Base-by-base conservation (phyloP, 2,329 filamentous ascomycete genomes). In the Nemania bipapillata region DNA sequence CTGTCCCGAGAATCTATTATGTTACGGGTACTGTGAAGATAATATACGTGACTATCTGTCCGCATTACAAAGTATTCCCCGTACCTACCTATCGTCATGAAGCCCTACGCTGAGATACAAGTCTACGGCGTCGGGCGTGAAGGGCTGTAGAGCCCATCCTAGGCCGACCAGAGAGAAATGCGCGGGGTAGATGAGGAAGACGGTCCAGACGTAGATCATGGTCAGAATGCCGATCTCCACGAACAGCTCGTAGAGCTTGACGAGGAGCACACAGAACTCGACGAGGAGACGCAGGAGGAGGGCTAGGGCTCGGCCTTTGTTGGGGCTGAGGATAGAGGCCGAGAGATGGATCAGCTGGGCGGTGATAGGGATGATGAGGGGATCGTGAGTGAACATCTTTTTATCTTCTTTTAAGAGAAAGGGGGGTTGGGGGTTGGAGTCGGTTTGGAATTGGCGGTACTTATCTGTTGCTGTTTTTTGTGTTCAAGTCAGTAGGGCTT, bases 101-200 rank as follows among this genome's bases (percentile, higher is more conserved):
- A 63, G 52, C 22, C 53, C 50, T 22, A 56, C 22, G 35, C 64
- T 58, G 1, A 66, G 54, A 45, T 53, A 63, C 17, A 67, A 20
- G 47, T 67, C 65, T 1, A 15, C 53, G 26, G 65, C 65, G 17
- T 63, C 58, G 3, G 52, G 24, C 24, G 47, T 17, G 2, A 67
- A 45, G 15, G 52, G 55, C 32, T 53, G n/a, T 45, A 67, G 52
- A 3, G 65, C 65, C 58, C 53, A 57, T 2, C 65, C 65, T 7
- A 67, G n/a, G 0, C 24, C 35, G 1, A 63, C 2, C 3, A 67
- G 58, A 6, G 53, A 28, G 3, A 58, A 2, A 20, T 20, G 12
- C 1, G 53, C 58, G 1, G 58, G 54, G 4, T 45, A 54, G 1
- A 2, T 6, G 22, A 60, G 47, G 7, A 45, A 47, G 5, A 32